These are phyloP conservation scores for Fraxinus americana DNA, from an alignment of 257 asterid species.

Conservation along the genomic window DNA sequence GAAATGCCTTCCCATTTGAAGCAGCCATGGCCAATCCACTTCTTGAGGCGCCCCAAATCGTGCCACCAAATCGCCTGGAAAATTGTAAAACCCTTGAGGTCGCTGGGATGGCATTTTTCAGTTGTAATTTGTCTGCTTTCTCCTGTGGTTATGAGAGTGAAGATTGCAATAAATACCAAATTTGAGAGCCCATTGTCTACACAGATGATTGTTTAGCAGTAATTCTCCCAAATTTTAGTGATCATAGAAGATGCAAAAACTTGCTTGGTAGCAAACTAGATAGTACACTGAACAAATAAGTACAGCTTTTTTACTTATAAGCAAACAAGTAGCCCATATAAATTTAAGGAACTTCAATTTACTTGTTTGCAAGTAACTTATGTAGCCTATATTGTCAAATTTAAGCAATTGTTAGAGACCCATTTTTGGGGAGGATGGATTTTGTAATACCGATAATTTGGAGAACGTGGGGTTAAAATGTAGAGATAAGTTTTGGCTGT, in stretches of 20 bases:
- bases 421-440: no score
- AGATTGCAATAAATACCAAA: slow-evolving; percentile 27
- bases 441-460: no score
- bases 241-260: background rate
- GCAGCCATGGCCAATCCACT: slow-evolving; percentile 48
- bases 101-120: slow-evolving; percentile 48
- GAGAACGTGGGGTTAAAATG: no score
- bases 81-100: slow-evolving; percentile 46
- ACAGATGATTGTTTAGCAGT: background rate
- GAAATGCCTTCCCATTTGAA: slow-evolving; percentile 63
- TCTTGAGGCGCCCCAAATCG: slow-evolving; percentile 41
- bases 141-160: slow-evolving; percentile 31
- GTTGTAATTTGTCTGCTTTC: slow-evolving; percentile 18
- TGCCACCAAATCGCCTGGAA: slow-evolving; percentile 49
- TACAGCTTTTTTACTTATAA: no score
- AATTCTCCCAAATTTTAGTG: background rate
- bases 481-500: no score
- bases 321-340: no score
- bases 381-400: background rate
- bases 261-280: no score
- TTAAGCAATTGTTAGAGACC: no score
- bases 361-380: no score
- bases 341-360: no score
- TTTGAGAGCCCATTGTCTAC: slow-evolving; percentile 38
- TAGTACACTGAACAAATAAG: no score